Percentiles rank a stretch among this genome's conserved stretches.
Conservation (phyloP, 192 early-diverging fungal genomes). For the Coemansia sp. region DNA sequence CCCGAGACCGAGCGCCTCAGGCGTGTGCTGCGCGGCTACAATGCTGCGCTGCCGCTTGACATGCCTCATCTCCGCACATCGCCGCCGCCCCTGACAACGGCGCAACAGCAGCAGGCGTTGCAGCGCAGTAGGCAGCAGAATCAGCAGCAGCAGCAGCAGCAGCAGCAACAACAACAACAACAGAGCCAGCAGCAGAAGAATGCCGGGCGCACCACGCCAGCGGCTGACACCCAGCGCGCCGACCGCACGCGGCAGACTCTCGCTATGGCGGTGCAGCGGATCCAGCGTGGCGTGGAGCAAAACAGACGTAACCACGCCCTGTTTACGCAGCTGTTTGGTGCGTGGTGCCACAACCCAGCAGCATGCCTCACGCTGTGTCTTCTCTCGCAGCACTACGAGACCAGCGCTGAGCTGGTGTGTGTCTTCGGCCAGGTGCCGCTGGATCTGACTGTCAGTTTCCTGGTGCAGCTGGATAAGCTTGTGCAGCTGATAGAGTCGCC, state of each 20-base stretch:
- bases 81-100: not conserved
- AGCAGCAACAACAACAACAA: slow-evolving; percentile 3
- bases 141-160: slow-evolving; percentile 9
- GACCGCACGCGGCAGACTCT: slow-evolving; percentile 22
- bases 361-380: slow-evolving; percentile 92
- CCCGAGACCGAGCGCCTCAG: slow-evolving; percentile 86
- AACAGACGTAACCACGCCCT: slow-evolving; percentile 69
- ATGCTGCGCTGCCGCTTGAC: slow-evolving; percentile 46
- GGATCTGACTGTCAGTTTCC: slow-evolving; percentile 90
- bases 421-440: slow-evolving; percentile 78
- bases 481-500: slow-evolving; percentile 97
- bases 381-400: slow-evolving; percentile 96
- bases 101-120: slow-evolving; percentile 1
- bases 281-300: slow-evolving; percentile 27
- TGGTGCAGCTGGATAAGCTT: slow-evolving; percentile 97
- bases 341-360: slow-evolving; percentile 98
- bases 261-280: slow-evolving; percentile 13
- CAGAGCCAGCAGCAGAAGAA: slow-evolving; percentile 6
- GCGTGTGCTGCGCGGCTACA: slow-evolving; percentile 79
- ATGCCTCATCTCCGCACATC: not conserved
- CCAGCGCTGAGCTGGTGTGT: slow-evolving; percentile 77
- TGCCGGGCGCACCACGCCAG: not conserved
- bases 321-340: slow-evolving; percentile 84
- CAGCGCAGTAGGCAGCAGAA: slow-evolving; percentile 6
- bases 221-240: not conserved